phyloP scores from a whole-genome alignment of 2,329 filamentous ascomycete genomes.

The Colletotrichum sp. region DNA sequence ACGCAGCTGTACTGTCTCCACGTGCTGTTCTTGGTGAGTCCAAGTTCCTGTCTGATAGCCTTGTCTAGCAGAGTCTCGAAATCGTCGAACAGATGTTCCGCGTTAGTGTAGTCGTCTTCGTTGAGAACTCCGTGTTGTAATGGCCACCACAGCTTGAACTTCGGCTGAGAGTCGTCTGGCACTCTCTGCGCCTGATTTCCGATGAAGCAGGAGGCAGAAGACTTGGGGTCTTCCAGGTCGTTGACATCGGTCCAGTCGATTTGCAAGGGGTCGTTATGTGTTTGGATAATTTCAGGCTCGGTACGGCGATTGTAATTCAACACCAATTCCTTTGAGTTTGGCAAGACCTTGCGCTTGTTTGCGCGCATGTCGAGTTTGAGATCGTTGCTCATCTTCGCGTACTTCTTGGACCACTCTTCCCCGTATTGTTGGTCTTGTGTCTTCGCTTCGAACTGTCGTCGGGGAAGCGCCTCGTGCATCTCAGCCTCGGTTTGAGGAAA shows the following conservation, averaged over 20 bases:
- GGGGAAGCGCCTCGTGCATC: constrained; percentile 78
- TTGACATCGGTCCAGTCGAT: constrained; percentile 94
- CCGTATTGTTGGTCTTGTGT: constrained; percentile 82
- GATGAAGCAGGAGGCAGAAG: constrained; percentile 69
- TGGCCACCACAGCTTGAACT: constrained; percentile 94
- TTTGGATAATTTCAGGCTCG: constrained; percentile 83
- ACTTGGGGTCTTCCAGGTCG: constrained; percentile 67
- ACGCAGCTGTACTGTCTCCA: constrained; percentile 94
- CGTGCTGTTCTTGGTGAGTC: constrained; percentile 76
- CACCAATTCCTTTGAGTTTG: constrained; percentile 96
- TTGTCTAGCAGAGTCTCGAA: constrained; percentile 87
- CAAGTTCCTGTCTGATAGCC: constrained; percentile 84
- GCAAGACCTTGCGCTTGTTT: constrained; percentile 92
- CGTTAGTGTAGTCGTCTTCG: constrained; percentile 83
- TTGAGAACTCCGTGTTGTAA: constrained; percentile 87
- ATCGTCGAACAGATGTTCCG: constrained; percentile 83
- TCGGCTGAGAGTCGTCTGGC: constrained; percentile 85
- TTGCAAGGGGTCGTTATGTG: constrained; percentile 92
- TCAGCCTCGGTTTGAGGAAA: constrained; percentile 83
- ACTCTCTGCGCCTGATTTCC: constrained; percentile 84
- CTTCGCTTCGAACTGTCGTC: constrained; percentile 67
- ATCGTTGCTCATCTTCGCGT: constrained; percentile 82
- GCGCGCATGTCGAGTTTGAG: constrained; percentile 89
- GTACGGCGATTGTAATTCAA: constrained; percentile 91
- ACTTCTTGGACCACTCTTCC: constrained; percentile 78